Base-by-base conservation (phyloP, 495 filamentous ascomycete genomes). In the Darksidea phi region DNA sequence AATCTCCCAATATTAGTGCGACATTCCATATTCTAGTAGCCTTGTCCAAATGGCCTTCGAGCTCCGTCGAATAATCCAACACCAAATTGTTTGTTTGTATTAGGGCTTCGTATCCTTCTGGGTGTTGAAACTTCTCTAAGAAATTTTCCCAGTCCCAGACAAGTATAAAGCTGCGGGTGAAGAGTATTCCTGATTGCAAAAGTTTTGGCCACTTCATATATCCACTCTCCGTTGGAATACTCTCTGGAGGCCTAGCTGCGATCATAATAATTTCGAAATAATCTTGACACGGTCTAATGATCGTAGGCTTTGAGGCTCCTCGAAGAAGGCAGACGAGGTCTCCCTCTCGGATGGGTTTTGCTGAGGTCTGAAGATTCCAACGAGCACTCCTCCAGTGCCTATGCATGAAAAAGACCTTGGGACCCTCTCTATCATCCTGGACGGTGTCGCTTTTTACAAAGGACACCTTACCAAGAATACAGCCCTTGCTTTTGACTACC, bases 141-240 rank as follows among this genome's bases (percentile, higher is more conserved):
- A 10, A 32, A 32, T 4, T 43, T 37, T 48, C 32, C 54, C 54
- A 48, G 25, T 58, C 41, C 66, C 69, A 71, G 59, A 69, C 57
- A 41, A 71, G 63, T 50, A 69, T 43, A 52, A 69, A 62, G 43
- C 64, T 45, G 26, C 21, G 55, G 46, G 48, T 17, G 51, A 67
- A 64, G 21, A 17, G n/a, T 62, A 26, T 67, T 49, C 46, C 49
- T 32, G 57, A 64, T 28, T 32, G 1, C 10, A 32, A 10, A 32
- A 32, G 28, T 32, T 32, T 32, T 32, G 28, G 28, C 28, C 28
- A 32, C 28, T 32, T 10, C 4, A 32, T 32, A 32, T 32, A 32
- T 32, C 28, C 28, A 32, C 28, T 32, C 28, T 10, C 10, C 28
- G 10, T 10, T 32, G 28, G 28, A 63, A 11, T 43, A 6, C 15